Percentiles rank a stretch among this genome's conserved stretches.
These are phyloP conservation scores for Neofusicoccum sp. DNA, from an alignment of 2,329 filamentous ascomycete genomes.

Conservation along the genomic window DNA sequence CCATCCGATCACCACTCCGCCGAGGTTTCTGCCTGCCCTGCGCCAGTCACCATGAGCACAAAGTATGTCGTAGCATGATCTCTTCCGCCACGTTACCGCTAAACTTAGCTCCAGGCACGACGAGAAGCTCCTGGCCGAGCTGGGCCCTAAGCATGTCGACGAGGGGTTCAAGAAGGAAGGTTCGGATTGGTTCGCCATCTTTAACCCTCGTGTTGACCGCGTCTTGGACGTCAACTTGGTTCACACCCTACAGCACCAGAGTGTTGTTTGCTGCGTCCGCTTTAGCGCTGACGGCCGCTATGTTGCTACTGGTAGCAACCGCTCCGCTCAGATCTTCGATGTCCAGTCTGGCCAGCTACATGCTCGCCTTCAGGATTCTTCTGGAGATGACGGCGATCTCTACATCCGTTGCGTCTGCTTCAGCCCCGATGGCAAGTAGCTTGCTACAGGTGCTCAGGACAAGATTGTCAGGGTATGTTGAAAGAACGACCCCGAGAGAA, in stretches of 20 bases:
- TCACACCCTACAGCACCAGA: slow-evolving; percentile 90
- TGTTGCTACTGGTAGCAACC: slow-evolving; percentile 94
- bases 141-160: slow-evolving; percentile 84
- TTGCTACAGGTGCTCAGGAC: slow-evolving; percentile 96
- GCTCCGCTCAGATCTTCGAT: slow-evolving; percentile 99
- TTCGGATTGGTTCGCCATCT: slow-evolving; percentile 93
- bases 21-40: slow-evolving; percentile 28
- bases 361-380: slow-evolving; percentile 86
- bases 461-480: slow-evolving; percentile 86
- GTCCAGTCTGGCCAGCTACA: slow-evolving; percentile 85
- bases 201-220: slow-evolving; percentile 89
- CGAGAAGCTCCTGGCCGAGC: slow-evolving; percentile 86
- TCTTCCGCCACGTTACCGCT: not conserved
- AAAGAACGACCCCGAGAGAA: too few relatives aligned
- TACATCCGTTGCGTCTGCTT: slow-evolving; percentile 99
- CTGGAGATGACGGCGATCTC: slow-evolving; percentile 83
- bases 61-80: slow-evolving; percentile 65
- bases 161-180: slow-evolving; percentile 86
- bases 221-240: slow-evolving; percentile 91
- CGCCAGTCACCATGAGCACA: slow-evolving; percentile 83
- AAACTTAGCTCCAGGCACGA: slow-evolving; percentile 72
- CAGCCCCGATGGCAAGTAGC: slow-evolving; percentile 90
- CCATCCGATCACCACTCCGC: too few relatives aligned
- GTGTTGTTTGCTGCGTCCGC: slow-evolving; percentile 95
- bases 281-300: slow-evolving; percentile 97